These are phyloP conservation scores for Apiotrichum sp. DNA, from an alignment of 1,284 basidiomycete species.

Conservation along the genomic window DNA sequence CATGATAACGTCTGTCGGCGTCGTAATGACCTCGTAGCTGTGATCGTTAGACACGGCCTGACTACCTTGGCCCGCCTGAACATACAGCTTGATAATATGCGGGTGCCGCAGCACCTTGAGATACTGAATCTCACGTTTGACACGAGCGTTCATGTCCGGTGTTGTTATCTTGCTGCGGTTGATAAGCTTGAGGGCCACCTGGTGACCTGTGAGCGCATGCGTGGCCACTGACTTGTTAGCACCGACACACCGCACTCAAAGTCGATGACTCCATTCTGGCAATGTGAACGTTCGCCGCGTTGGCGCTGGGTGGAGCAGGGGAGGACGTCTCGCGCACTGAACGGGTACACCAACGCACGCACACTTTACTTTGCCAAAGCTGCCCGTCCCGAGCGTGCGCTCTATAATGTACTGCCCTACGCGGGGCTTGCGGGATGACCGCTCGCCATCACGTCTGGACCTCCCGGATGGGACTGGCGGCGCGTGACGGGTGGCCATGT, in stretches of 20 bases:
- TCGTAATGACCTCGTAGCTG: slow-evolving; percentile 93
- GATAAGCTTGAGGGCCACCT: slow-evolving; percentile 97
- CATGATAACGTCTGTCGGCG: slow-evolving; percentile 88
- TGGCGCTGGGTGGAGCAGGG: background rate
- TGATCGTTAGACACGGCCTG: background rate
- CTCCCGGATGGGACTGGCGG: slow-evolving; percentile 32
- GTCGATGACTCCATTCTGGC: too few species aligned
- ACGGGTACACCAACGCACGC: slow-evolving; percentile 39
- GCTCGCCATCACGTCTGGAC: slow-evolving; percentile 13
- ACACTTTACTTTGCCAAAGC: slow-evolving; percentile 98
- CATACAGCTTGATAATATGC: slow-evolving; percentile 91
- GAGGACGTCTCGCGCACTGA: too few species aligned
- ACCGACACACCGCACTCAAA: background rate
- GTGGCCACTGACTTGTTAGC: slow-evolving; percentile 63
- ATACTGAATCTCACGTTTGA: slow-evolving; percentile 93
- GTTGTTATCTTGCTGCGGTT: slow-evolving; percentile 88
- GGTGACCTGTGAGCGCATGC: slow-evolving; percentile 89
- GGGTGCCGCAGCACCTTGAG: slow-evolving; percentile 85
- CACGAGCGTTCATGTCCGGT: slow-evolving; percentile 83
- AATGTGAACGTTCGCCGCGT: too few species aligned
- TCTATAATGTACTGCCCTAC: slow-evolving; percentile 50
- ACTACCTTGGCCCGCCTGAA: slow-evolving; percentile 13
- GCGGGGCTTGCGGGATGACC: slow-evolving; percentile 31
- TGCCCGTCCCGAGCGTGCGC: slow-evolving; percentile 60
- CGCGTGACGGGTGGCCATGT: slow-evolving; percentile 41